phyloP scores from a whole-genome alignment of 805 yeast species.

The Nakazawaea anatomiae region DNA sequence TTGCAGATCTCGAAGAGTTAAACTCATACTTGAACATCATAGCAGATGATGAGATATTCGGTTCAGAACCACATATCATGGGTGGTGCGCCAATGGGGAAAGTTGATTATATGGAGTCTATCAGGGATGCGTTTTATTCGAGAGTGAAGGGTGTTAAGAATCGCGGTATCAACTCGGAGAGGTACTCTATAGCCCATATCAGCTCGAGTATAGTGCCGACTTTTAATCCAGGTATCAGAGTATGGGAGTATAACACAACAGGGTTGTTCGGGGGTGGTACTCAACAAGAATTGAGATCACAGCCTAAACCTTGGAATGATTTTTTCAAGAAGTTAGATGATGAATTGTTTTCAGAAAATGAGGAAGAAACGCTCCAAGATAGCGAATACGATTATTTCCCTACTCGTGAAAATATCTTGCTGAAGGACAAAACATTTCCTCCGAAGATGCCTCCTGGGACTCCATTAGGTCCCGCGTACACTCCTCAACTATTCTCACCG shows the following conservation, averaged over 20 bases:
- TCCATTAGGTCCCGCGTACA: constrained; percentile 72
- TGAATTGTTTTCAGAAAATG: constrained; percentile 19
- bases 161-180: constrained; percentile 39
- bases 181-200: constrained; percentile 67
- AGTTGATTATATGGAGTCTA: constrained; percentile 52
- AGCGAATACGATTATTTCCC: constrained; percentile 7
- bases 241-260: constrained; percentile 81
- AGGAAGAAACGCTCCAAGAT: constrained; percentile 23
- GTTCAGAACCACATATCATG: constrained; percentile 30
- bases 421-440: constrained; percentile 56
- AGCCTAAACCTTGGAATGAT: constrained; percentile 48
- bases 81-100: constrained; percentile 70
- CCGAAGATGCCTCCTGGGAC: constrained; percentile 46
- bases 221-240: constrained; percentile 74
- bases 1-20: constrained; percentile 17
- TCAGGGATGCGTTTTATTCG: constrained; percentile 50
- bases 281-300: background rate
- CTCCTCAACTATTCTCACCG: constrained; percentile 68
- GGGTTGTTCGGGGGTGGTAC: constrained; percentile 31
- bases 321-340: constrained; percentile 47
- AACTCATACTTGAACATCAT: constrained; percentile 2
- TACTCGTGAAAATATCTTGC: constrained; percentile 7
- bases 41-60: constrained; percentile 23
- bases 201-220: constrained; percentile 78
- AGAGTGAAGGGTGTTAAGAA: constrained; percentile 38